These are phyloP conservation scores for Mariannaea elegans DNA, from an alignment of 2,329 filamentous ascomycete species.

Conservation along the genomic window DNA sequence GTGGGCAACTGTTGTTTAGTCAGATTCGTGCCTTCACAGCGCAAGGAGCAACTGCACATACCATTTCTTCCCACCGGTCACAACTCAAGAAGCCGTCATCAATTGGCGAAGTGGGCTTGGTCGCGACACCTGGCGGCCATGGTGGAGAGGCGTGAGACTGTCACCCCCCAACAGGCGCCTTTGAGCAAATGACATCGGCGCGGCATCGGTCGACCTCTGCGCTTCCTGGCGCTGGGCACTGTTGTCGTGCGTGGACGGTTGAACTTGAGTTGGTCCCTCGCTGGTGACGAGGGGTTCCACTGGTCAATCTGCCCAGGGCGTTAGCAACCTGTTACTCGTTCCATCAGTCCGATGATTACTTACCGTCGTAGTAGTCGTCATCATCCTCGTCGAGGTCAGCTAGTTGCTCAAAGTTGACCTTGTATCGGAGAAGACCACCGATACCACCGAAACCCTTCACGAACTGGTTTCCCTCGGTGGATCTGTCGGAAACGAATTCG, in stretches of 20 bases:
- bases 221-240: constrained; percentile 52
- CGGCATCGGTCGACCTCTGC: constrained; percentile 55
- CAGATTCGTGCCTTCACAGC: constrained; percentile 28
- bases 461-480: constrained; percentile 98
- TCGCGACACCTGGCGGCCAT: constrained; percentile 62
- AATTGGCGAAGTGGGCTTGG: constrained; percentile 75
- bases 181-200: constrained; percentile 55
- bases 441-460: constrained; percentile 99
- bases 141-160: constrained; percentile 54
- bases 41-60: constrained; percentile 27
- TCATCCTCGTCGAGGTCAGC: constrained; percentile 93
- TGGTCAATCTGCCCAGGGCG: constrained; percentile 76
- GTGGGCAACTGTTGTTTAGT: constrained; percentile 33
- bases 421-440: constrained; percentile 96
- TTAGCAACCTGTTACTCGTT: constrained; percentile 17
- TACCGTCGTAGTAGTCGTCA: constrained; percentile 88
- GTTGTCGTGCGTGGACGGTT: constrained; percentile 54
- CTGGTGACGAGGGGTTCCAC: constrained; percentile 83
- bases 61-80: constrained; percentile 43
- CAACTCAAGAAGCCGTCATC: constrained; percentile 69
- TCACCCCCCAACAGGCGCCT: constrained; percentile 58
- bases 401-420: constrained; percentile 99
- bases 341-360: constrained; percentile 23
- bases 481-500: constrained; percentile 97
- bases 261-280: constrained; percentile 83